Conservation (phyloP, 768 basidiomycete genomes). For the Sarcomyxa edulis region DNA sequence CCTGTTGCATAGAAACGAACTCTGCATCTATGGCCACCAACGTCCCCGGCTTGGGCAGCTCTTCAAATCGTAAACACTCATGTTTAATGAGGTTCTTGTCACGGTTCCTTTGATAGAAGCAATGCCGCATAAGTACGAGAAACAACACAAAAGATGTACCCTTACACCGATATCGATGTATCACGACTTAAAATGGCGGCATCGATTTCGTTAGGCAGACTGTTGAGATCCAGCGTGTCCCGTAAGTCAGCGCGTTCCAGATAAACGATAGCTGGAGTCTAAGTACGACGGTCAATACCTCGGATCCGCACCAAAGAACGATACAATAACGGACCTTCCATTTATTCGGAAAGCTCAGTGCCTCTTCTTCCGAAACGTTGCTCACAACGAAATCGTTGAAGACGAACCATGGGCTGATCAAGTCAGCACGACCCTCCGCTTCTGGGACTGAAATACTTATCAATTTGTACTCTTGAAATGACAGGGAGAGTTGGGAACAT, state of each 20-base stretch:
- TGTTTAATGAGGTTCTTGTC: constrained; percentile 74
- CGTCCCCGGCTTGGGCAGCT: constrained; percentile 82
- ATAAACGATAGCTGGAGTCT: constrained; percentile 90
- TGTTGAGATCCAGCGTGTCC: constrained; percentile 54
- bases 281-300: constrained; percentile 13
- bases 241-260: constrained; percentile 69
- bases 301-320: neutral
- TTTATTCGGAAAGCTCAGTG: constrained; percentile 75
- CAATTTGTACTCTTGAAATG: neutral
- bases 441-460: constrained; percentile 54
- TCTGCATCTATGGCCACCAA: constrained; percentile 96
- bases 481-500: constrained; percentile 11
- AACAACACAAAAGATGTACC: neutral
- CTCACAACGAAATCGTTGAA: constrained; percentile 96
- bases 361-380: constrained; percentile 82
- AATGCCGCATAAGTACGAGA: neutral
- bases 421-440: constrained; percentile 38
- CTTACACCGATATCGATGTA: constrained; percentile 83
- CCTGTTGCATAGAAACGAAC: constrained; percentile 96
- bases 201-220: constrained; percentile 64
- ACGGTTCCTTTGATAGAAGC: constrained; percentile 52
- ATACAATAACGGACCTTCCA: constrained; percentile 77
- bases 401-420: constrained; percentile 72
- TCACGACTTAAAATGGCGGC: constrained; percentile 75
- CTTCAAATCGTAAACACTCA: constrained; percentile 60